Conservation (phyloP, 202 grass and related monocot species). For the Elaeis oleifera region DNA sequence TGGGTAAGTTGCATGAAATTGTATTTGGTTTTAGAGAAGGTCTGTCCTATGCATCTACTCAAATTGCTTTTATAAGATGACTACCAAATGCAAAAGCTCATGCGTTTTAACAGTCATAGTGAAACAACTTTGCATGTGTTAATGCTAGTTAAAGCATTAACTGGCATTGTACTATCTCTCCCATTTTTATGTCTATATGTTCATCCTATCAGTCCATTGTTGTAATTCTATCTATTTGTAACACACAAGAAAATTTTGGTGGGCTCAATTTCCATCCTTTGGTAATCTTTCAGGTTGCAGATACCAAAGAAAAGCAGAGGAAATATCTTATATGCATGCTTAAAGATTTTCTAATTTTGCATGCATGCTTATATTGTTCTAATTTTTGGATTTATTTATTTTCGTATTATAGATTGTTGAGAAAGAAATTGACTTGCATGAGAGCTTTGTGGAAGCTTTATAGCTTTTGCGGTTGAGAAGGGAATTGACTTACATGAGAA, state of each 20-base stretch:
- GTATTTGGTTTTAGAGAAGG: conserved; percentile 98
- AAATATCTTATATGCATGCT: conserved; percentile 18
- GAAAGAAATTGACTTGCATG: too few species aligned
- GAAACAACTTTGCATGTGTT: not conserved
- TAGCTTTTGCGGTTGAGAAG: too few species aligned
- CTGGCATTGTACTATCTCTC: not conserved
- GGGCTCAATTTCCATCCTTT: not conserved
- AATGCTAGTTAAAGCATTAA: conserved; percentile 1
- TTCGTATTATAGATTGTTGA: too few species aligned
- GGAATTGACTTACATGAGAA: too few species aligned
- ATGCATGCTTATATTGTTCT: too few species aligned
- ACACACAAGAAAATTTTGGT: too few species aligned
- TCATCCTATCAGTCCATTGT: not conserved
- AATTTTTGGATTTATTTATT: too few species aligned
- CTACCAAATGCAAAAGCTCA: too few species aligned
- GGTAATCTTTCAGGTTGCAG: conserved; percentile 66
- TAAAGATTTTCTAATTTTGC: too few species aligned
- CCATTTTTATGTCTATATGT: conserved; percentile 3
- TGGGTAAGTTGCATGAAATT: conserved; percentile 78
- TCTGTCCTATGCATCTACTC: conserved; percentile 21
- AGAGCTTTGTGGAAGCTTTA: too few species aligned
- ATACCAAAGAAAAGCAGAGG: conserved; percentile 87
- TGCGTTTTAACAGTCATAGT: too few species aligned
- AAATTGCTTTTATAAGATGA: conserved; percentile 9
- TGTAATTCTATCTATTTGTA: not conserved